Evolutionary conservation across 768 basidiomycete species (phyloP).

Genomic region (Russula abietina): DNA sequence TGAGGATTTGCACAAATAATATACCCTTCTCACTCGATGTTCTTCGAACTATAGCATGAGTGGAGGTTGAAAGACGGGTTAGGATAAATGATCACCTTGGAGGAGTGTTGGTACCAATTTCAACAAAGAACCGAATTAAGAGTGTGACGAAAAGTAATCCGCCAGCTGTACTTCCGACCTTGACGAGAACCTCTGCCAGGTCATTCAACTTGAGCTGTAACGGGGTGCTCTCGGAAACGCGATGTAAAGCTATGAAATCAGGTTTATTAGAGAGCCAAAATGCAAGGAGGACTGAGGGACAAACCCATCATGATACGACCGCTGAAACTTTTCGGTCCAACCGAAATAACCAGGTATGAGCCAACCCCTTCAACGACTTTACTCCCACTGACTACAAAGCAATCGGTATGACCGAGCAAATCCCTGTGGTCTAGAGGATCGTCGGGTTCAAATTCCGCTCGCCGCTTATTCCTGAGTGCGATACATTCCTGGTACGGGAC

Average conservation of each 20-base stretch:
- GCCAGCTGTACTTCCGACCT: too few relatives aligned
- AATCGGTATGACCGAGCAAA: slow-evolving; percentile 47
- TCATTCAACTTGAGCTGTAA: too few relatives aligned
- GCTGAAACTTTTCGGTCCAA: slow-evolving; percentile 91
- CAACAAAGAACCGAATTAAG: too few relatives aligned
- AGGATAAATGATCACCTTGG: slow-evolving; percentile 36
- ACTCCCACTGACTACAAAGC: too few relatives aligned
- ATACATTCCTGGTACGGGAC: slow-evolving; percentile 69
- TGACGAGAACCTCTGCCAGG: too few relatives aligned
- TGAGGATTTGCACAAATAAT: slow-evolving; percentile 83
- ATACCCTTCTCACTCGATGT: slow-evolving; percentile 80
- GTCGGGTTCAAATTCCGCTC: slow-evolving; percentile 8
- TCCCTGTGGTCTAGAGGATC: too few relatives aligned
- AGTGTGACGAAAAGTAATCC: too few relatives aligned
- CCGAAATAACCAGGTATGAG: slow-evolving; percentile 84
- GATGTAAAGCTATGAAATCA: slow-evolving; percentile 62
- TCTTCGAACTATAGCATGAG: slow-evolving; percentile 36
- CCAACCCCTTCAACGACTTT: slow-evolving; percentile 96
- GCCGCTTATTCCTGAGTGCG: too few relatives aligned
- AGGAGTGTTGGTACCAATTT: too few relatives aligned
- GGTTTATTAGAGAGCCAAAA: too few relatives aligned
- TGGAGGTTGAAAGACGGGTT: not conserved
- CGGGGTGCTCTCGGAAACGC: slow-evolving; percentile 86
- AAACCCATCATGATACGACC: too few relatives aligned
- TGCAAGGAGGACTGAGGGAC: too few relatives aligned